Evolutionary conservation across 768 basidiomycete genomes (phyloP), one percentile per base, ranked within the genome.

Genomic region (Multifurca ochricompacta): DNA sequence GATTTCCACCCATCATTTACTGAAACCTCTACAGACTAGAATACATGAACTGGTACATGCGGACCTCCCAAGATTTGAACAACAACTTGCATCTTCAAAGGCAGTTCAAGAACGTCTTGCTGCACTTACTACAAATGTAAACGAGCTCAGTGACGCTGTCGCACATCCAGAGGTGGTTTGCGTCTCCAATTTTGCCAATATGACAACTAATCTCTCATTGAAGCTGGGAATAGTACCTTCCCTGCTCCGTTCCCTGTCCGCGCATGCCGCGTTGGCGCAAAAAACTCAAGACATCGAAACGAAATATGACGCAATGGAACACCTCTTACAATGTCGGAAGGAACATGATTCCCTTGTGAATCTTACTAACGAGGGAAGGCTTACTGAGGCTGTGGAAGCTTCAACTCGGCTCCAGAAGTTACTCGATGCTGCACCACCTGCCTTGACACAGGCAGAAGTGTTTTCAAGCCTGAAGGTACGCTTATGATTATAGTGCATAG

Each of bases 41-140:
- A 82, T 95, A 60, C 82, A 85, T 61, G 81, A 85, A 60, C 80
- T 86, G 44, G 83, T 91, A 59, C 76, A 83, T 54, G 68, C 71
- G 14, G 77, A 90, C 67, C 69, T 81, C 14, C 77, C 81, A 11
- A 67, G 73, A 21, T 89, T 91, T 54, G 77, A 85, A 47, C 69
- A 71, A 34, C 87, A 91, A 61, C 62, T 84, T 28, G 68, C 75
- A 41, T 76, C 81, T 13, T 78, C 89, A 16, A 76, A 73, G 67
- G 80, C 80, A 27, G 76, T 89, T 19, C 85, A 86, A 65, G 71
- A 75, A 53, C 78, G 83, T 25, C 66, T 82, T 41, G 69, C 69
- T 27, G 65, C 74, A 6, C 70, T 92, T 41, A 68, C 73, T 6
- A 65, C 64, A 30, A 77, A 80, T 60, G 79, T 87, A 19, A 74